Evolutionary conservation across 2,329 filamentous ascomycete species (phyloP).

Genomic region (Acrocalymma vagum): DNA sequence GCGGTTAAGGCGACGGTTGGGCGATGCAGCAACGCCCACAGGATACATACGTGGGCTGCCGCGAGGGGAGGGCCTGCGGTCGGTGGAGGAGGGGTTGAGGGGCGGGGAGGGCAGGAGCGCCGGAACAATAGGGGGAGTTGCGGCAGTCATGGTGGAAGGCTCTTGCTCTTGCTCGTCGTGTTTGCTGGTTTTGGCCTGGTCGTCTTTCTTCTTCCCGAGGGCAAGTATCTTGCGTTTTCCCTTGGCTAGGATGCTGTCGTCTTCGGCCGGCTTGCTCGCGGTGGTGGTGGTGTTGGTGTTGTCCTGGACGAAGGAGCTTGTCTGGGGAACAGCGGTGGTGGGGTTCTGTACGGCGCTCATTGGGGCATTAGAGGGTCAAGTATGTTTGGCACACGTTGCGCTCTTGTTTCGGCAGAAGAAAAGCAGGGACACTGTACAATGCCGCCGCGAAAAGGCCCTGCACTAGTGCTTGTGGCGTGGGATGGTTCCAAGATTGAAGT

Average conservation of each 20-base stretch:
- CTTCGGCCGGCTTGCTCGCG: slow-evolving; percentile 32
- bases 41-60: slow-evolving; percentile 47
- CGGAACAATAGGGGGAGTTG: too few relatives aligned
- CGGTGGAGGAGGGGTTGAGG: slow-evolving; percentile 34
- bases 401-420: too few relatives aligned
- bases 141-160: slow-evolving; percentile 16
- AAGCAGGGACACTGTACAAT: too few relatives aligned
- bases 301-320: slow-evolving; percentile 13
- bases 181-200: slow-evolving; percentile 19
- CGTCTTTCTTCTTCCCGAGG: slow-evolving; percentile 46
- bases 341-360: slow-evolving; percentile 19
- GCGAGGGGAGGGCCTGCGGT: slow-evolving; percentile 42
- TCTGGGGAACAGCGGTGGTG: slow-evolving; percentile 25
- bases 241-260: slow-evolving; percentile 37
- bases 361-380: too few relatives aligned
- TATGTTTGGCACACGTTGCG: too few relatives aligned
- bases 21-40: slow-evolving; percentile 61
- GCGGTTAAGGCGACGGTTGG: slow-evolving; percentile 66
- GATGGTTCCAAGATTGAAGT: too few relatives aligned
- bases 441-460: too few relatives aligned
- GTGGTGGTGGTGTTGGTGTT: slow-evolving; percentile 25
- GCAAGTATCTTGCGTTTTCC: slow-evolving; percentile 48
- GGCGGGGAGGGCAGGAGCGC: slow-evolving; percentile 44
- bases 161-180: slow-evolving; percentile 16
- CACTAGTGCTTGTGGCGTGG: too few relatives aligned